Evolutionary conservation across 2,329 filamentous ascomycete species (phyloP), one percentile per base, ranked within the genome.

Genomic region (Lasiodiplodia sp.): DNA sequence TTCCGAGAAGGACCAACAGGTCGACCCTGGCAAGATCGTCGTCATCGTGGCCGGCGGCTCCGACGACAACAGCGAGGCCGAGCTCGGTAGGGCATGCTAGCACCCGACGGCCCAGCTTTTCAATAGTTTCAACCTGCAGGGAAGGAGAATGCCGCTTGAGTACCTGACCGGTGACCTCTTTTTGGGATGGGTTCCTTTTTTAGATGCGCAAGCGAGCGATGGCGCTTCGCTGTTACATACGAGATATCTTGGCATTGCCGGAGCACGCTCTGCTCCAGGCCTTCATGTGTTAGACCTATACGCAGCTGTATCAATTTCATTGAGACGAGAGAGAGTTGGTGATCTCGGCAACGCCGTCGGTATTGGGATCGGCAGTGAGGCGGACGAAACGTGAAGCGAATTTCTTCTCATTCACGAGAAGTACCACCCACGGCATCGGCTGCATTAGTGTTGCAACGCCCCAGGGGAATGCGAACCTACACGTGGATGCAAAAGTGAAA

Each of bases 61-160:
- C 11, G 23, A 47, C 47, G 23, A 47, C 47, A 31, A 11, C 21
- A 64, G 60, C 21, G 60, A 64, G 6, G 28, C 60, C 12, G 60
- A 64, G 31, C 25, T 64, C 2, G 28, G 60, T 2, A 64, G 21
- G 23, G 38, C 12, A 34, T 37, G 14, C 8, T 38, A 25, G 10
- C 2, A 40, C 18, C 21, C 31, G n/a, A 25, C 18, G 18, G 28
- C 16, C 21, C 16, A 44, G 38, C 21, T 31, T 34, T 40, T 38
- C 25, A 21, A 47, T 47, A 47, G 44, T 47, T n/a, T n/a, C n/a
- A 21, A 47, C 6, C n/a, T 21, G 44, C 44, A 47, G 21, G 44
- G 44, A 47, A 47, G 44, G 44, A 18, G 10, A 21, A n/a, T 47
- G 18, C 44, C 44, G 44, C n/a, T n/a, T 10, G 18, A 47, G 18